Base-by-base conservation (phyloP, 495 filamentous ascomycete genomes). In the Penicillium maclennaniae region DNA sequence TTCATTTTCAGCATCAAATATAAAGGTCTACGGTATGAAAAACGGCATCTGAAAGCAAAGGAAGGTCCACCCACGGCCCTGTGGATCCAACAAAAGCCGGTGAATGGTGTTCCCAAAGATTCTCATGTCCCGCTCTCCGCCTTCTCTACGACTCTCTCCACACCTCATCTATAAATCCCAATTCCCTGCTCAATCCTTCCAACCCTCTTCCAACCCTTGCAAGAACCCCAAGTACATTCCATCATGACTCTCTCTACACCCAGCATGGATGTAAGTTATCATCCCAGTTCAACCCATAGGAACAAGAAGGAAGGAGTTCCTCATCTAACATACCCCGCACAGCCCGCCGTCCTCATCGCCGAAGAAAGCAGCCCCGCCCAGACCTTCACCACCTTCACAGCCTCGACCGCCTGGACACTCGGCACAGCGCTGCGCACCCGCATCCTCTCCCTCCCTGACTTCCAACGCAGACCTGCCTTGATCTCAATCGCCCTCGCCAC, bases 361-460 rank as follows among this genome's bases (percentile, higher is more conserved):
- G 71, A 71, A 54, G 83, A 86, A 68, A 60, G 69, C 51, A 70
- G 66, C 59, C 27, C 58, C 26, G 69, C 75, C 6, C 74, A 87
- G 53, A 66, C 75, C 39, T 81, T 91, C 62, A 62, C 71, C 34
- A 66, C 74, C 51, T 91, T 92, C 74, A 88, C 85, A 20, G 62
- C 79, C 17, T 69, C 73, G 20, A 83, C 85, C 40, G 88, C 87
- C 48, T 89, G 80, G 81, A 67, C 75, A 12, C 77, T 91, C 23
- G 87, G 87, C 43, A 74, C 70, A 41, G 76, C 80, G 19, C 79
- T 91, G 14, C 83, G 85, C 48, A 73, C 72, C 10, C 81, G 83
- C 9, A 79, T 89, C 19, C 71, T 82, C 45, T 66, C 76, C 19
- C 74, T 85, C 27, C 67, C 81, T 0, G 55, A 66, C n/a, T 10